Base-by-base conservation (phyloP, 495 filamentous ascomycete species). In the Clohesyomyces aquaticus region DNA sequence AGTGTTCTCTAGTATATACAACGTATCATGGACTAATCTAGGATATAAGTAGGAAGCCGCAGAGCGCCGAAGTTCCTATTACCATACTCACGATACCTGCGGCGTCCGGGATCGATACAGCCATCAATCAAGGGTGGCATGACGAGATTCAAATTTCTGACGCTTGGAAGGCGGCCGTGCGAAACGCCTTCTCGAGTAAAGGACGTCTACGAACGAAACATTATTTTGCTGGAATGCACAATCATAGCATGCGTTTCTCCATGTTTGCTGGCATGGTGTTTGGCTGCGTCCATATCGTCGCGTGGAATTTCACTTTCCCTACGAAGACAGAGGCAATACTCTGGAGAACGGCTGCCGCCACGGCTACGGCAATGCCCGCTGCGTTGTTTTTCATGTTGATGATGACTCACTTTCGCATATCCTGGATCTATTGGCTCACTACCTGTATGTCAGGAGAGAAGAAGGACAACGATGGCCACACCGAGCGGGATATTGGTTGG, bases 161-260 rank as follows among this genome's bases (percentile, higher is more conserved):
- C 6, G 18, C 16, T 22, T 50, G 22, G 16, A 21, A 25, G 22
- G 26, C 19, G 2, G 26, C 18, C 14, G 47, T 50, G 4, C 16
- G 2, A 2, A 23, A 19, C 18, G 47, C 47, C 10, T 22, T 50
- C 8, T 2, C 2, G 19, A 6, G 8, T 11, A 50, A 50, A 14
- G 47, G 47, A 2, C 16, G 19, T 11, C 4, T 50, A 26, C 2
- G 22, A 19, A 50, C 47, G 4, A 14, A 2, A 2, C 47, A 50
- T 25, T 50, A 50, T 25, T 50, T 50, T 25, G 47, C 18, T 25
- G 47, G 47, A 4, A n/a, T 3, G 2, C 47, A 50, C 22, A 26
- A 50, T 11, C 47, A 50, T 26, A 50, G 47, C 22, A 50, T 50
- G 47, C 47, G 47, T 25, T 22, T 50, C 22, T 50, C 47, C 22